Evolutionary conservation across 257 asterid genomes (phyloP), one percentile per base, ranked within the genome.

Genomic region (Thymus mandschuricus): DNA sequence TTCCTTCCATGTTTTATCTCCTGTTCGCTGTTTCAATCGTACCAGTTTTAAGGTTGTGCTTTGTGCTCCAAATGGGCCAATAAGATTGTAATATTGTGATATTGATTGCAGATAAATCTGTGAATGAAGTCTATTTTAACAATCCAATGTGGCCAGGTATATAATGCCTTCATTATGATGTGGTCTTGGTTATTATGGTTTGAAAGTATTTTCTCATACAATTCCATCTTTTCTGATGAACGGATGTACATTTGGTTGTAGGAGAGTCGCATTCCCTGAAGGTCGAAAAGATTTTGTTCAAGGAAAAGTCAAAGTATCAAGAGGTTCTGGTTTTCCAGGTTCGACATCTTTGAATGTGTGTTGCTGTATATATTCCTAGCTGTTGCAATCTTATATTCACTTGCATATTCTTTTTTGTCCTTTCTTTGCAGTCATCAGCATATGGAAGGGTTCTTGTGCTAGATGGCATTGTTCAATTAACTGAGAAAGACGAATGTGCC

Each of bases 121-220:
- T 63, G 72, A 84, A 76, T 59, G 80, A 68, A 33, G 70, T 87
- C 69, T 89, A 84, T 70, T 95, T 86, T 76, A 89, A 95, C 87
- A 95, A 95, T 75, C 98, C 99, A 64, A 95, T 95, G 99, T 95
- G 99, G 99, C 99, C 98, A 83, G 99, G 99, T 92, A 72, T n/a
- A n/a, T 49, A 34, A 57, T 76, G 57, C 43, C 31, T 55, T 50
- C 15, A 21, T 69, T 31, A 43, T 35, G 40, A 3, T 5, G 43
- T n/a, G 11, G 3, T 70, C 52, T 59, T 64, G 40, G 11, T 70
- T 48, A 60, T 75, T 58, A 65, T 35, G 41, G 10, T 51, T 60
- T 44, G 68, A 50, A 78, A 64, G 56, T 52, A 46, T 12, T 64
- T 12, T 48, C 45, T 45, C 59, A 10, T 45, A 7, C 28, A 7